Evolutionary conservation across 73 alveolate genomes (phyloP).

Genomic region (Stentor roeselii): DNA sequence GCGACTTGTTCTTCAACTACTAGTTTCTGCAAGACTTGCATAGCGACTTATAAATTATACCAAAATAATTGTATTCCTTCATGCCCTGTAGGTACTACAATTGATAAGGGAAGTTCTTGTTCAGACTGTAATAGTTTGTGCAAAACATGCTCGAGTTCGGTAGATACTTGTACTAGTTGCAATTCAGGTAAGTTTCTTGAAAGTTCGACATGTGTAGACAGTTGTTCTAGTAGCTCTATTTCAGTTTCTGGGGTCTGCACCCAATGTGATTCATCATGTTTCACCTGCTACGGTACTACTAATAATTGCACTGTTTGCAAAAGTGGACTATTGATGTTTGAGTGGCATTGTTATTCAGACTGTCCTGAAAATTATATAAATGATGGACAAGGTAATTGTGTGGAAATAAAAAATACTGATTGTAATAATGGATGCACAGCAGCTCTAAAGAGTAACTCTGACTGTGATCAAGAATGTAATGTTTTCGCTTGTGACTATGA

Average conservation of each 20-base stretch:
- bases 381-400: not conserved
- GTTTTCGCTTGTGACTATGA: constrained; percentile 6
- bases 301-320: not conserved
- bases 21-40: not conserved
- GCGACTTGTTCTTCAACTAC: not conserved
- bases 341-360: not conserved
- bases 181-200: constrained; percentile 6
- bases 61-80: not conserved
- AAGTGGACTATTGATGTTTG: not conserved
- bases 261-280: not conserved
- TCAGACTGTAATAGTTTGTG: not conserved
- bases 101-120: not conserved
- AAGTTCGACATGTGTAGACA: not conserved
- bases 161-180: constrained; percentile 13
- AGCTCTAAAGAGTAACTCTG: not conserved
- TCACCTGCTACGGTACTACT: not conserved
- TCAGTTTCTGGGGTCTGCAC: not conserved
- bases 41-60: not conserved
- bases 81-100: not conserved
- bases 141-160: not conserved
- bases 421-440: not conserved
- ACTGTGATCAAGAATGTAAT: constrained; percentile 6
- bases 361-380: constrained; percentile 9
- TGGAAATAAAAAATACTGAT: not conserved
- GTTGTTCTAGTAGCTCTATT: not conserved